Conservation (phyloP, 306 rosid genomes). For the Inga oerstediana region DNA sequence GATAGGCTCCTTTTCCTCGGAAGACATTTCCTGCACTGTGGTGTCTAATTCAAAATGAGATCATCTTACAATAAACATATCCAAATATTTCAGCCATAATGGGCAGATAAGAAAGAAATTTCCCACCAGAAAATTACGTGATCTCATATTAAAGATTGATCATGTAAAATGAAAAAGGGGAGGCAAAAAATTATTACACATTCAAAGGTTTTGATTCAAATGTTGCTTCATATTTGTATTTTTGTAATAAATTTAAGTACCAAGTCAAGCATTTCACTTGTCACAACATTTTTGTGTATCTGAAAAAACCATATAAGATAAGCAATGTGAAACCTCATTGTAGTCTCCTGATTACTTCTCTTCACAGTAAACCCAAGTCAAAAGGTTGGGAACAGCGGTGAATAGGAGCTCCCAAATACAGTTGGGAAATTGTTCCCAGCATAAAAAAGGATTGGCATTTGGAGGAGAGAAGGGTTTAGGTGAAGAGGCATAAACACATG, state of each 20-base stretch:
- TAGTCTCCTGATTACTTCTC: slow-evolving; percentile 57
- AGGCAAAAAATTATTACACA: slow-evolving; percentile 45
- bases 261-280: slow-evolving; percentile 66
- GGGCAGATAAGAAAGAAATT: neutral
- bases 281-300: slow-evolving; percentile 64
- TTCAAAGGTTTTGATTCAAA: slow-evolving; percentile 48
- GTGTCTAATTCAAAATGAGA: slow-evolving; percentile 13
- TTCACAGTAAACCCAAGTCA: slow-evolving; percentile 52
- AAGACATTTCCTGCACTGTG: neutral
- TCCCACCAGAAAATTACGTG: slow-evolving; percentile 23
- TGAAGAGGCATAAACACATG: slow-evolving; percentile 52
- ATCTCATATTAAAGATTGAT: slow-evolving; percentile 27
- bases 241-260: slow-evolving; percentile 66
- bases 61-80: slow-evolving; percentile 36
- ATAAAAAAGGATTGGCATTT: slow-evolving; percentile 23
- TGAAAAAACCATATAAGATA: slow-evolving; percentile 42
- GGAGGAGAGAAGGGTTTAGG: slow-evolving; percentile 39
- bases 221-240: slow-evolving; percentile 63
- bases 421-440: slow-evolving; percentile 54
- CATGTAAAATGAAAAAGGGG: slow-evolving; percentile 34
- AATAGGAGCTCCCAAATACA: slow-evolving; percentile 42
- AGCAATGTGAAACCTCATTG: slow-evolving; percentile 71
- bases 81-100: neutral
- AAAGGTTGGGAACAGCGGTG: slow-evolving; percentile 52
- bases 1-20: neutral